Evolutionary conservation across 2,329 filamentous ascomycete genomes (phyloP), one percentile per base, ranked within the genome.

Genomic region (Botrytis aclada): DNA sequence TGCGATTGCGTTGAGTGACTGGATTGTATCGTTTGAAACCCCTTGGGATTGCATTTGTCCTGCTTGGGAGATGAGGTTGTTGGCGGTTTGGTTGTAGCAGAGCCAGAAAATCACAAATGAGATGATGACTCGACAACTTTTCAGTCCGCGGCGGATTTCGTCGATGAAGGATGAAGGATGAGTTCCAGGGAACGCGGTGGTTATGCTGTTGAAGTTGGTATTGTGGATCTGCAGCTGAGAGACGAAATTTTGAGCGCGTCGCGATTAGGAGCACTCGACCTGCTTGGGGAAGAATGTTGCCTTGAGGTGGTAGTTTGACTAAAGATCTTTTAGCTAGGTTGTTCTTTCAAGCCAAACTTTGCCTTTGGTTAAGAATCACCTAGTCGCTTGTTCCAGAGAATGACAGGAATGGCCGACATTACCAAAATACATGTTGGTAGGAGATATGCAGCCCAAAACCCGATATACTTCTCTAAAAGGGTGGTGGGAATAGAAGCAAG

Each of bases 281-380:
- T 43, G 63, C 63, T 32, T 65, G 37, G 29, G 43, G 29, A 10
- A 51, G 63, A 25, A 51, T 45, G 25, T 37, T 66, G 29, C n/a
- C 63, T 45, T 51, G 25, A 12, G 43, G 63, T 45, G 63, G 41
- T 4, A 66, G 25, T 66, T 51, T 66, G 63, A 51, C 43, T 66
- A 12, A 0, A 32, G 12, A 18, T 25, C 3, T 41, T 0, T 63
- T 1, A 39, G 34, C 10, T 8, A n/a, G 14, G 34, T 62, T 8
- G 1, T 22, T 41, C 20, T n/a, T 10, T 34, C 29, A 18, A 1
- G 25, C 9, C 16, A 16, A 14, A 10, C n/a, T 47, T 56, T 14
- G n/a, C n/a, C 18, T 16, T 1, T 0, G 0, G 4, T 16, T 6
- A 1, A 16, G 2, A 29, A 1, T 56, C 12, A 56, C n/a, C n/a